Conservation (phyloP, 805 yeast species). For the Ogataea paradorogensis region DNA sequence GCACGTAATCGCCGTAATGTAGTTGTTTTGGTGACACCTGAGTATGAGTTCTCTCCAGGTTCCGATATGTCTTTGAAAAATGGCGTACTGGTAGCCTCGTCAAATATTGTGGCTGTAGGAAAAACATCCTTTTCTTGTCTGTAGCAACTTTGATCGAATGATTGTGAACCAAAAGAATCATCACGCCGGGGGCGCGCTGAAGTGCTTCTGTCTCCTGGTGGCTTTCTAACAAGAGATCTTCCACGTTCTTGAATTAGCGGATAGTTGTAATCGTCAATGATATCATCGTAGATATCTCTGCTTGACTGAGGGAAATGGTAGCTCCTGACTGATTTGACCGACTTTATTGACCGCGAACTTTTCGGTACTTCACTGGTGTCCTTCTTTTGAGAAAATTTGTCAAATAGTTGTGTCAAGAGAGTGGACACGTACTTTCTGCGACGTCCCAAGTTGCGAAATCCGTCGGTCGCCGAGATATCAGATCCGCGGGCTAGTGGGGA, state of each 20-base stretch:
- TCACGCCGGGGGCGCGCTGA: constrained; percentile 10
- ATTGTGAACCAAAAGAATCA: constrained; percentile 7
- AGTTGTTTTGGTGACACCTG: constrained; percentile 8
- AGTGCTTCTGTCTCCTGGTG: constrained; percentile 12
- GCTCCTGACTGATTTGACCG: constrained; percentile 7
- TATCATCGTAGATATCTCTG: constrained; percentile 20
- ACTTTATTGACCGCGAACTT: constrained; percentile 9
- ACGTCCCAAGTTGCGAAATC: constrained; percentile 1
- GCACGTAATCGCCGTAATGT: constrained; percentile 15
- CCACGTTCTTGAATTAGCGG: constrained; percentile 12
- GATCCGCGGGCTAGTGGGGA: not conserved
- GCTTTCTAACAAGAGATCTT: constrained; percentile 8
- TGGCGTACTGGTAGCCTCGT: constrained; percentile 20
- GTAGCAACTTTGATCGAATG: constrained; percentile 2
- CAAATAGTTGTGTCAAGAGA: constrained; percentile 10
- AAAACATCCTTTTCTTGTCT: constrained; percentile 6
- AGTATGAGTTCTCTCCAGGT: constrained; percentile 5
- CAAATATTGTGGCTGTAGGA: constrained; percentile 15
- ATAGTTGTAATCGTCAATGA: constrained; percentile 21
- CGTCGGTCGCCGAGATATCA: not conserved
- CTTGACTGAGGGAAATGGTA: constrained; percentile 7
- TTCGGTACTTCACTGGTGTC: constrained; percentile 2
- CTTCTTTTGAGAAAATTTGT: constrained; percentile 9
- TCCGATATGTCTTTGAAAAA: constrained; percentile 15
- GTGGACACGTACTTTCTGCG: constrained; percentile 9